A percentile compares a stretch with the other conserved stretches of the same genome.
These are phyloP conservation scores for Priceomyces fermenticarens DNA, from an alignment of 805 yeast genomes.

Conservation along the genomic window DNA sequence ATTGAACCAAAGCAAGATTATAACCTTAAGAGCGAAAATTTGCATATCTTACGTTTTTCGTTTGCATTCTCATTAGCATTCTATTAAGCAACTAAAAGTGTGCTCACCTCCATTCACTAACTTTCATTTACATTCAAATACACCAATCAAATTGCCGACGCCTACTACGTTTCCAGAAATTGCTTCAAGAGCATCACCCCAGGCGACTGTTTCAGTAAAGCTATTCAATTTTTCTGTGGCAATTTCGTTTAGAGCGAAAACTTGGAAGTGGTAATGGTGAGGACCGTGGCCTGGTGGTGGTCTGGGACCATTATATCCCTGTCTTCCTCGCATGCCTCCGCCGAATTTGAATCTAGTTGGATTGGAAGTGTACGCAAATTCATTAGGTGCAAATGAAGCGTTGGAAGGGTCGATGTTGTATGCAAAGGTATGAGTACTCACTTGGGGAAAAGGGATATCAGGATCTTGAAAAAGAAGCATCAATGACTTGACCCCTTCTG, in stretches of 20 bases:
- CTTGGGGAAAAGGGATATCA: constrained; percentile 10
- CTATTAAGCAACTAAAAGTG: no score
- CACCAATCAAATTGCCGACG: constrained; percentile 1
- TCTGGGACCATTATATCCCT: constrained; percentile 11
- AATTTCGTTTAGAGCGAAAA: constrained; percentile 10
- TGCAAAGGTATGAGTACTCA: constrained; percentile 12
- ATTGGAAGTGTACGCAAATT: constrained; percentile 2
- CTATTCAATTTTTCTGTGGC: constrained; percentile 8
- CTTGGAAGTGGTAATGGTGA: constrained; percentile 14
- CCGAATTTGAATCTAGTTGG: constrained; percentile 9
- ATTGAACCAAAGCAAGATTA: no score
- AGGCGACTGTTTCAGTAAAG: not conserved
- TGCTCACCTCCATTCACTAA: no score
- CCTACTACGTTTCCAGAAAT: not conserved
- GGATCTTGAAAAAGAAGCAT: constrained; percentile 12
- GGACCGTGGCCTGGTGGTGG: constrained; percentile 13
- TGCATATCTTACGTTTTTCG: no score
- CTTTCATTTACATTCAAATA: not conserved
- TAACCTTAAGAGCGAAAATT: no score
- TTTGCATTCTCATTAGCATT: no score
- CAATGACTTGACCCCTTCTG: constrained; percentile 7
- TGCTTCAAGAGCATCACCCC: not conserved
- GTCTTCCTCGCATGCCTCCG: not conserved
- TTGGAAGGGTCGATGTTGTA: constrained; percentile 8
- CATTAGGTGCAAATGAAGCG: constrained; percentile 4